A percentile compares a stretch with the other conserved stretches of the same genome.
phyloP scores from a whole-genome alignment of 768 basidiomycete genomes.

The Tulasnella sp. region DNA sequence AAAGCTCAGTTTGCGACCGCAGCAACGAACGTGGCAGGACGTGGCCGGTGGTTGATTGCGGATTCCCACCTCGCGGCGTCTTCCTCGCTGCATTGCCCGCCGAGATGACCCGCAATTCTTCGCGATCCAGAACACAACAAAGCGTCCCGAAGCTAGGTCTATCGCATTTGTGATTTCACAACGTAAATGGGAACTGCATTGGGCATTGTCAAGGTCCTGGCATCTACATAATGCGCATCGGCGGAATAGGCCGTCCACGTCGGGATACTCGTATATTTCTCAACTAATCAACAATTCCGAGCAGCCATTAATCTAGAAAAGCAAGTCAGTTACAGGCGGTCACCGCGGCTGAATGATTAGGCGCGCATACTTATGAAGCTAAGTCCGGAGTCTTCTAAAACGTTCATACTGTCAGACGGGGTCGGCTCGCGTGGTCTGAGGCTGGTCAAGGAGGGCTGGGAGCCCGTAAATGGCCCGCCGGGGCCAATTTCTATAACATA shows the following conservation, averaged over 20 bases:
- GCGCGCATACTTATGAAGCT: neutral
- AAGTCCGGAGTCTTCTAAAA: neutral
- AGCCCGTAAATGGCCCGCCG: neutral
- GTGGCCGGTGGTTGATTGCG: neutral
- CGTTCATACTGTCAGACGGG: neutral
- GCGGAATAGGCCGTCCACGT: neutral
- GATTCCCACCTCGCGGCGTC: neutral
- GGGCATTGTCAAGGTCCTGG: neutral
- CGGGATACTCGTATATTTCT: neutral
- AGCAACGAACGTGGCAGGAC: neutral
- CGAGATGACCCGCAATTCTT: too few relatives aligned
- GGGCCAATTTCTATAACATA: slow-evolving; percentile 10
- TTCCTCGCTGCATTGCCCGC: neutral
- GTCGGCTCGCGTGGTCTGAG: neutral
- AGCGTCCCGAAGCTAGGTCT: neutral
- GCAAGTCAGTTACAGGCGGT: neutral
- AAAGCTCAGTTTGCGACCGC: neutral
- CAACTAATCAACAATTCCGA: neutral
- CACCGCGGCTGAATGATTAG: neutral
- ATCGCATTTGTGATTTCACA: too few relatives aligned
- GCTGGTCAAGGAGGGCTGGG: neutral
- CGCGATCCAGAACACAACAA: neutral
- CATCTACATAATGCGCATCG: neutral
- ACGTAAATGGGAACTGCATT: neutral
- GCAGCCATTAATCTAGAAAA: neutral